These are phyloP conservation scores for Yamagishiella unicocca DNA, from an alignment of 139 green algal genomes.

Conservation along the genomic window DNA sequence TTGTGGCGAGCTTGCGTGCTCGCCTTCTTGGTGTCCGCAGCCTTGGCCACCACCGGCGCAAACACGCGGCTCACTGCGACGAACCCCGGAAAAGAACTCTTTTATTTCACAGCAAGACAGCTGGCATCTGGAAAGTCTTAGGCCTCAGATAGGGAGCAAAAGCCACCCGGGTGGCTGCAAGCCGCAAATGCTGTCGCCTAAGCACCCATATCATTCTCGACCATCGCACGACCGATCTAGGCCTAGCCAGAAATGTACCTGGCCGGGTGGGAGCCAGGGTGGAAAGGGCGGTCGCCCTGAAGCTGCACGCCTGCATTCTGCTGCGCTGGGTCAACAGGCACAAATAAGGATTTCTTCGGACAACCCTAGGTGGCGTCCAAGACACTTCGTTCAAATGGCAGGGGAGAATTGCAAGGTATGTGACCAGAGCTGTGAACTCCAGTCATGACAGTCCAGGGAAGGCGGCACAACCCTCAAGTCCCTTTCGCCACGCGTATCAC, in stretches of 20 bases:
- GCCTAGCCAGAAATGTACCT: slow-evolving; percentile 1
- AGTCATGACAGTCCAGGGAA: background rate
- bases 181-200: too few species aligned
- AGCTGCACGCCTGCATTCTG: slow-evolving; percentile 15
- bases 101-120: background rate
- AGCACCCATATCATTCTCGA: too few species aligned
- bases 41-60: slow-evolving; percentile 38
- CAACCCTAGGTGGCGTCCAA: background rate
- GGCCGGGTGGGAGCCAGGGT: slow-evolving; percentile 38
- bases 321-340: too few species aligned
- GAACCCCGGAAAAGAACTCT: background rate
- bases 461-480: background rate
- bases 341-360: too few species aligned
- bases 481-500: too few species aligned
- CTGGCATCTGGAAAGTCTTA: too few species aligned
- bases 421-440: background rate
- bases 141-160: background rate
- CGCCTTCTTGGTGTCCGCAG: slow-evolving; percentile 41
- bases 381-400: too few species aligned
- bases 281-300: slow-evolving; percentile 14
- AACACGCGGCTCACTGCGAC: slow-evolving; percentile 42
- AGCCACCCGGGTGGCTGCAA: background rate
- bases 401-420: too few species aligned
- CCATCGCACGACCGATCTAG: too few species aligned
- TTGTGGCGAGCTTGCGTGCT: slow-evolving; percentile 30